A percentile compares a stretch with the other conserved stretches of the same genome.
phyloP scores from a whole-genome alignment of 1,139 yeast genomes.

The Saccharomycopsis phalli region DNA sequence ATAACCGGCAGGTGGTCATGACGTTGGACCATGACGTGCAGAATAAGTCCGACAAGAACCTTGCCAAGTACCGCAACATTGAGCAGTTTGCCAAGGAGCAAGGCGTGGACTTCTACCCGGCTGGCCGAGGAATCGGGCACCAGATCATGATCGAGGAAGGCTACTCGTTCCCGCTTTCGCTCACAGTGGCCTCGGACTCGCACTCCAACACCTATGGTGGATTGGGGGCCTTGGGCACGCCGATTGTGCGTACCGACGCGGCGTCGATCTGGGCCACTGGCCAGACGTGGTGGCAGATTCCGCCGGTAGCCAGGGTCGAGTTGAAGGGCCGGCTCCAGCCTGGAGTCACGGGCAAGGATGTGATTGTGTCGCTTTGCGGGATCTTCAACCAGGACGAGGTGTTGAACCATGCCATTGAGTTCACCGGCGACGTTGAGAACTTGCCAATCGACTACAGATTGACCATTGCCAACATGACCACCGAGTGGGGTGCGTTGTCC shows the following conservation, averaged over 20 bases:
- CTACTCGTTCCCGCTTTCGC: slow-evolving; percentile 87
- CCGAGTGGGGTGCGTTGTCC: slow-evolving; percentile 98
- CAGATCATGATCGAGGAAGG: slow-evolving; percentile 99
- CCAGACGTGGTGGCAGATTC: slow-evolving; percentile 99
- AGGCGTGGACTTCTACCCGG: slow-evolving; percentile 96
- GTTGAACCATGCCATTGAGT: slow-evolving; percentile 93
- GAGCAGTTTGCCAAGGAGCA: slow-evolving; percentile 82
- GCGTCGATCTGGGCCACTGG: slow-evolving; percentile 99
- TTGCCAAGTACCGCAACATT: slow-evolving; percentile 79
- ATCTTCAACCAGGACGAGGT: slow-evolving; percentile 93
- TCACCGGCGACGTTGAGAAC: slow-evolving; percentile 70
- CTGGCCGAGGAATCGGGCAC: slow-evolving; percentile 98
- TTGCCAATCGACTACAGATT: slow-evolving; percentile 84
- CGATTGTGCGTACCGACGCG: slow-evolving; percentile 96
- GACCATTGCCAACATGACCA: slow-evolving; percentile 97
- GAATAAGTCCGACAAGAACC: slow-evolving; percentile 78
- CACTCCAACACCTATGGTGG: slow-evolving; percentile 99
- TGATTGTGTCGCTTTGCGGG: slow-evolving; percentile 93
- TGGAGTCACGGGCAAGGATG: slow-evolving; percentile 94
- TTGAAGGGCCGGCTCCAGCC: slow-evolving; percentile 70
- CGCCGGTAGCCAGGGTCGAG: slow-evolving; percentile 95
- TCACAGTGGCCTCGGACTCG: slow-evolving; percentile 95
- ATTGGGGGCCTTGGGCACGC: slow-evolving; percentile 90
- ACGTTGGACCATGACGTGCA: slow-evolving; percentile 98
- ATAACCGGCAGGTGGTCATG: slow-evolving; percentile 85